A percentile compares a stretch with the other conserved stretches of the same genome.
These are phyloP conservation scores for Dictyostelium brefeldianum DNA, from an alignment of 78 protist species.

Conservation along the genomic window DNA sequence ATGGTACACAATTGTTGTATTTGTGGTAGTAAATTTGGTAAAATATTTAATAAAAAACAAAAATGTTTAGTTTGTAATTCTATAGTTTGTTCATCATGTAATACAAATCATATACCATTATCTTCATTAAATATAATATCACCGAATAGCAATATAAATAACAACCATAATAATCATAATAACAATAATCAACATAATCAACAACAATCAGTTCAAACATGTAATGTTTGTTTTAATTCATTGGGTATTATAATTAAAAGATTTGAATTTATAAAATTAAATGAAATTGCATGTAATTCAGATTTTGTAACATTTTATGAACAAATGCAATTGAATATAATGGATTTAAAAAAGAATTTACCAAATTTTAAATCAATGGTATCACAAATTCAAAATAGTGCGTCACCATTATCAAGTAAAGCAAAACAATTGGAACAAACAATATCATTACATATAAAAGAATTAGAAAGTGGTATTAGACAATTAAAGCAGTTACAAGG, in stretches of 20 bases:
- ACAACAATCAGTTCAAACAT: constrained; percentile 29
- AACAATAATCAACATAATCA: not conserved
- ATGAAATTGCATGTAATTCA: not conserved
- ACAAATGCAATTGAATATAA: constrained; percentile 64
- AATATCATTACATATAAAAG: constrained; percentile 5
- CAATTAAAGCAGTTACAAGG: constrained; percentile 37
- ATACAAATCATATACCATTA: constrained; percentile 26
- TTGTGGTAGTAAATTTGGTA: constrained; percentile 62
- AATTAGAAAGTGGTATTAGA: constrained; percentile 48
- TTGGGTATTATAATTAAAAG: not conserved
- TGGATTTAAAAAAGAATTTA: constrained; percentile 36
- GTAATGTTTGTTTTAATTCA: constrained; percentile 41
- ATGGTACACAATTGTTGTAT: constrained; percentile 38
- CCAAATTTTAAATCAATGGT: constrained; percentile 22
- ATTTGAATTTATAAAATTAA: not conserved
- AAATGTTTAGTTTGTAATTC: constrained; percentile 55
- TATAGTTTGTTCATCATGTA: constrained; percentile 59
- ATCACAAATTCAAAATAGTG: not conserved
- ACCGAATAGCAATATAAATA: not conserved
- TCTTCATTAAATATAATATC: not conserved
- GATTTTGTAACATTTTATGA: constrained; percentile 56
- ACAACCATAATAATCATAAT: not conserved
- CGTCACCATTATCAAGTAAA: constrained; percentile 1
- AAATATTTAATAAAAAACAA: constrained; percentile 54
- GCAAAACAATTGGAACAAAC: constrained; percentile 46